A percentile compares a stretch with the other conserved stretches of the same genome.
These are phyloP conservation scores for Silene coronaria DNA, from an alignment of 179 eudicot genomes.

Conservation along the genomic window DNA sequence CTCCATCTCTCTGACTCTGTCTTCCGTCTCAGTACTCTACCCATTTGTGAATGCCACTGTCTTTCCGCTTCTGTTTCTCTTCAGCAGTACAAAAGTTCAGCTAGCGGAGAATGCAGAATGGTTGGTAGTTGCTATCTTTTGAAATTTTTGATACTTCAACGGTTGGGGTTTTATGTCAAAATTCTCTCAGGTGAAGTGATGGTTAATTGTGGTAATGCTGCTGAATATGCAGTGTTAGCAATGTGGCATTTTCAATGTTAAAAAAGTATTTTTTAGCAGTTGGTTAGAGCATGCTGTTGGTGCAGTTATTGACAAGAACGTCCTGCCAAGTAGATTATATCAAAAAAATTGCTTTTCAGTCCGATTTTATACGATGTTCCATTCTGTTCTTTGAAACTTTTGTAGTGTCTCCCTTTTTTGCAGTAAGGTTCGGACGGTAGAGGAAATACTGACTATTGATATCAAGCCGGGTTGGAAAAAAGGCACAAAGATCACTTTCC, in stretches of 20 bases:
- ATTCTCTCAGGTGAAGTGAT: no score
- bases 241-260: not conserved
- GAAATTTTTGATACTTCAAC: no score
- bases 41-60: not conserved
- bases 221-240: no score
- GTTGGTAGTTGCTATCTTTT: no score
- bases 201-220: no score
- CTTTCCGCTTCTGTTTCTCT: not conserved
- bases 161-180: no score
- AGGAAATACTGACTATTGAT: slow-evolving; percentile 62
- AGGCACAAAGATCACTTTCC: slow-evolving; percentile 68
- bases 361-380: not conserved
- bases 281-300: not conserved
- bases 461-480: slow-evolving; percentile 72
- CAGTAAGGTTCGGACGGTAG: slow-evolving; percentile 53
- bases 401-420: slow-evolving; percentile 3
- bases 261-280: not conserved
- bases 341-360: not conserved
- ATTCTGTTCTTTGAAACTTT: not conserved
- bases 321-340: not conserved
- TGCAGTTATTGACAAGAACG: not conserved
- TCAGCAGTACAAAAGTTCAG: no score
- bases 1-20: not conserved
- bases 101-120: no score
- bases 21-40: not conserved